phyloP scores from a whole-genome alignment of 768 basidiomycete species.

The Pleurotus tuber-regium region DNA sequence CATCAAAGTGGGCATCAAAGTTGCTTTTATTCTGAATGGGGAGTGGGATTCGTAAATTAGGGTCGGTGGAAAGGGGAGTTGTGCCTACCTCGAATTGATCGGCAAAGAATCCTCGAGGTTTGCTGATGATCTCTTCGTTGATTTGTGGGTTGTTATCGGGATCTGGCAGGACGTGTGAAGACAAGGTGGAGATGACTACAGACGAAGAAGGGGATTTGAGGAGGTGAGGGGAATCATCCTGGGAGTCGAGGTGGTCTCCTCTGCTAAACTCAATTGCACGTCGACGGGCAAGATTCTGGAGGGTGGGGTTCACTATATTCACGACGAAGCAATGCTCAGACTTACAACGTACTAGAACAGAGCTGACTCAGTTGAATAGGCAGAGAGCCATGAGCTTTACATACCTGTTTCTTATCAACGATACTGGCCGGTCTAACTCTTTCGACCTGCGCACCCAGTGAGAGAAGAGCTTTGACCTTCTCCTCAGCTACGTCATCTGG shows the following conservation, averaged over 20 bases:
- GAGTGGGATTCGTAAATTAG: neutral
- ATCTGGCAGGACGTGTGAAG: slow-evolving; percentile 37
- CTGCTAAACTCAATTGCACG: slow-evolving; percentile 74
- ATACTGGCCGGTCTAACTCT: slow-evolving; percentile 93
- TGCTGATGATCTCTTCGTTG: slow-evolving; percentile 38
- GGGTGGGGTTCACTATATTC: neutral
- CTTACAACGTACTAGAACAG: slow-evolving; percentile 60
- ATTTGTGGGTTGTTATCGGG: slow-evolving; percentile 31
- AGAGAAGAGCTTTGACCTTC: slow-evolving; percentile 80
- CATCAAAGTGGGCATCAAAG: slow-evolving; percentile 81
- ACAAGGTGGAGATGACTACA: slow-evolving; percentile 52
- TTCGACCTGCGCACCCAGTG: slow-evolving; percentile 87
- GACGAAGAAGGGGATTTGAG: slow-evolving; percentile 45
- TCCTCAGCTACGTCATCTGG: slow-evolving; percentile 89
- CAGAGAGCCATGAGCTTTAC: slow-evolving; percentile 15
- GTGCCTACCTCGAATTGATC: slow-evolving; percentile 83
- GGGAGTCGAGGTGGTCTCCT: slow-evolving; percentile 24
- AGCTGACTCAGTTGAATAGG: neutral
- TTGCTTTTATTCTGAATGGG: slow-evolving; percentile 76
- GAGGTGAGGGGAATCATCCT: slow-evolving; percentile 22
- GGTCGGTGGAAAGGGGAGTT: neutral
- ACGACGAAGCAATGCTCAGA: slow-evolving; percentile 13
- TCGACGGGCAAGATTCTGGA: slow-evolving; percentile 82
- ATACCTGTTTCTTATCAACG: slow-evolving; percentile 92
- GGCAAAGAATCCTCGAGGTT: slow-evolving; percentile 86